phyloP scores from a whole-genome alignment of 805 yeast species.

The Myxozyma neotropica region DNA sequence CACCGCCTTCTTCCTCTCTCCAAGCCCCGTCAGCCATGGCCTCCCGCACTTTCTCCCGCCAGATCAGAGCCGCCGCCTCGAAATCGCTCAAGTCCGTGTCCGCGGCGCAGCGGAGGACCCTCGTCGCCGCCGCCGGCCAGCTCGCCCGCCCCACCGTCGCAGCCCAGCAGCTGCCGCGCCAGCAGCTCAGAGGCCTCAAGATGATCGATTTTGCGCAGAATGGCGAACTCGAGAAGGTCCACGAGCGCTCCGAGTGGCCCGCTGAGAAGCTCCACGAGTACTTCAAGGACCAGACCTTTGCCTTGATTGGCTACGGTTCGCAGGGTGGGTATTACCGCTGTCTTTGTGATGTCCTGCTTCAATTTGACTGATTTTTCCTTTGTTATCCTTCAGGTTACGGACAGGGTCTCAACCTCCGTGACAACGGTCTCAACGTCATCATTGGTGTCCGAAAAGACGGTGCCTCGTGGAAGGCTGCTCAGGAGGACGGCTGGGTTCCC shows the following conservation, averaged over 20 bases:
- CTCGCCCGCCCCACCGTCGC: conserved; percentile 46
- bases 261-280: conserved; percentile 91
- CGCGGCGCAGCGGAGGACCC: conserved; percentile 61
- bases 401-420: conserved; percentile 99
- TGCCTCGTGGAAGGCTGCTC: conserved; percentile 99
- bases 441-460: conserved; percentile 98
- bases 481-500: conserved; percentile 99
- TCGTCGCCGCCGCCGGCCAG: conserved; percentile 43
- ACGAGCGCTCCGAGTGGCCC: conserved; percentile 99
- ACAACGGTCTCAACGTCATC: conserved; percentile 96
- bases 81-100: conserved; percentile 19
- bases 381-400: conserved; percentile 59
- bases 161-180: conserved; percentile 57
- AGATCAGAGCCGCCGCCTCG: conserved; percentile 49
- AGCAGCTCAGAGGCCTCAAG: conserved; percentile 85
- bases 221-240: conserved; percentile 91
- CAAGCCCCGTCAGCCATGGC: conserved; percentile 39
- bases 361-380: not conserved
- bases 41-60: conserved; percentile 53
- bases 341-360: not conserved
- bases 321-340: conserved; percentile 63
- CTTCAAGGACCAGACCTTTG: conserved; percentile 97
- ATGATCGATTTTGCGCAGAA: conserved; percentile 82
- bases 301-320: conserved; percentile 98
- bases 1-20: not conserved